Percentiles rank a stretch among this genome's conserved stretches.
Evolutionary conservation across 1,284 basidiomycete genomes (phyloP).

Genomic region (Taiwanofungus camphoratus): DNA sequence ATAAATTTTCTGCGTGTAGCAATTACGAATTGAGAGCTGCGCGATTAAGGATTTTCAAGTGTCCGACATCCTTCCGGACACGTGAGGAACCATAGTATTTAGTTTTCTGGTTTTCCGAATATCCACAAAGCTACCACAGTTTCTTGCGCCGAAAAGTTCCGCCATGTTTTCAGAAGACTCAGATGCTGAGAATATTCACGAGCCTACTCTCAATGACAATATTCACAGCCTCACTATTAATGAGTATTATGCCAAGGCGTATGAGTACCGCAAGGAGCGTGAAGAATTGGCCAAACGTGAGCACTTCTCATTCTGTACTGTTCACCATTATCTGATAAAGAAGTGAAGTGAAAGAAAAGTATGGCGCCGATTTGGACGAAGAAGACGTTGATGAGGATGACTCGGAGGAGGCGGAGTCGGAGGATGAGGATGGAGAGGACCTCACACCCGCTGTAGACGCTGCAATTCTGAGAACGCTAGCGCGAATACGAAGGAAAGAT

Average conservation of each 20-base stretch:
- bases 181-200: slow-evolving; percentile 38
- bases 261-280: slow-evolving; percentile 73
- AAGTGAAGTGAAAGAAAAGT: slow-evolving; percentile 74
- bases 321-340: neutral
- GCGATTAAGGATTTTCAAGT: too few species aligned
- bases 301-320: slow-evolving; percentile 19
- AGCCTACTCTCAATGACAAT: slow-evolving; percentile 70
- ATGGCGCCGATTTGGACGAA: slow-evolving; percentile 65
- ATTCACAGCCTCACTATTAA: slow-evolving; percentile 65
- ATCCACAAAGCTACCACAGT: neutral
- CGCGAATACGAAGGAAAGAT: slow-evolving; percentile 81
- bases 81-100: too few species aligned
- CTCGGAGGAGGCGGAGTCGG: slow-evolving; percentile 75
- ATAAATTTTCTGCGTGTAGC: too few species aligned
- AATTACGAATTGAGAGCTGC: too few species aligned
- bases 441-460: slow-evolving; percentile 93
- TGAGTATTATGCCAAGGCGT: slow-evolving; percentile 79
- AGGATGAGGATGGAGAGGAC: slow-evolving; percentile 95
- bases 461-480: slow-evolving; percentile 89
- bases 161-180: slow-evolving; percentile 48
- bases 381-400: slow-evolving; percentile 48
- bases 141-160: neutral
- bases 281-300: slow-evolving; percentile 76
- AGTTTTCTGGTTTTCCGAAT: too few species aligned
- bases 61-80: too few species aligned